phyloP scores from a whole-genome alignment of 495 filamentous ascomycete species.

The Oleoguttula mirabilis region DNA sequence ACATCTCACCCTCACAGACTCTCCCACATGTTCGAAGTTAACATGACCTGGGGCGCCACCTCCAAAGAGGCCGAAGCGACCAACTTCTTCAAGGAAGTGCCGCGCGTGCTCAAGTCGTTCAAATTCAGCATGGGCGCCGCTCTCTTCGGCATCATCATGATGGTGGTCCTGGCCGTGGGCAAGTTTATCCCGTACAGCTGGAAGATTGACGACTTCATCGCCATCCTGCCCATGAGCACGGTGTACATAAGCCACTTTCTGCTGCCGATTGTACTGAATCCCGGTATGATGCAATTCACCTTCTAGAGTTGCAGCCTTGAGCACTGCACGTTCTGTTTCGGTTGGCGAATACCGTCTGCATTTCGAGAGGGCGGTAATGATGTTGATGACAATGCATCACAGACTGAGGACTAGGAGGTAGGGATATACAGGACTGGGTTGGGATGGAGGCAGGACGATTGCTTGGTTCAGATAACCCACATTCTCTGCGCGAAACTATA shows the following conservation, averaged over 20 bases:
- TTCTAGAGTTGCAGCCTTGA: too few relatives aligned
- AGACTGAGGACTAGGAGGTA: too few relatives aligned
- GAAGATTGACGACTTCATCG: slow-evolving; percentile 66
- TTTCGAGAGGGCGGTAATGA: too few relatives aligned
- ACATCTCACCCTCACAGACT: too few relatives aligned
- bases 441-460: too few relatives aligned
- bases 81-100: slow-evolving; percentile 71
- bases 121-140: slow-evolving; percentile 64
- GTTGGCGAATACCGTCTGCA: too few relatives aligned
- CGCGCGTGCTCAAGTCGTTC: slow-evolving; percentile 63
- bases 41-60: slow-evolving; percentile 41
- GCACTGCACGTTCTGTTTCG: too few relatives aligned
- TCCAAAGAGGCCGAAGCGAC: slow-evolving; percentile 50
- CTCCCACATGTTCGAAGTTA: slow-evolving; percentile 38
- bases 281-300: slow-evolving; percentile 70
- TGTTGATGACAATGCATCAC: too few relatives aligned
- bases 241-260: slow-evolving; percentile 57
- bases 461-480: too few relatives aligned
- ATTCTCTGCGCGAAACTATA: too few relatives aligned
- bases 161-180: slow-evolving; percentile 51
- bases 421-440: too few relatives aligned
- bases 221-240: slow-evolving; percentile 67
- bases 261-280: slow-evolving; percentile 61
- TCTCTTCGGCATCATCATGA: slow-evolving; percentile 46
- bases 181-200: slow-evolving; percentile 54